Conservation (phyloP, 2,329 filamentous ascomycete genomes). For the Cryphonectria carpinicola region DNA sequence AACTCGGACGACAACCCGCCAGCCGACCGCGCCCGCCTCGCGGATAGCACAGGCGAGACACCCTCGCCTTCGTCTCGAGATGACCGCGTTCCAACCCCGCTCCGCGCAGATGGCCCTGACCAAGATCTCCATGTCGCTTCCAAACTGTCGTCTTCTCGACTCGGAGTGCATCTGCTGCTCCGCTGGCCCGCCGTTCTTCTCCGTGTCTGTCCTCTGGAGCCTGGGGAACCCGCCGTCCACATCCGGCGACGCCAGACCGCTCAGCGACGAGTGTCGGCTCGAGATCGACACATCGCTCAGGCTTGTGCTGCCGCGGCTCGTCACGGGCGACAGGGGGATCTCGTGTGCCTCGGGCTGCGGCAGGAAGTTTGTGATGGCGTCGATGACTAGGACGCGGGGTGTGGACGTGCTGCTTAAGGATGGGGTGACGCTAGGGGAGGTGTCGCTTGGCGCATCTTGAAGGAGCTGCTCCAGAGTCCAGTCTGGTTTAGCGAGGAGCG, state of each 20-base stretch:
- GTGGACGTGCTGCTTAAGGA: slow-evolving; percentile 36
- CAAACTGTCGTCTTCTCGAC: slow-evolving; percentile 60
- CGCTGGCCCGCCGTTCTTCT: slow-evolving; percentile 35
- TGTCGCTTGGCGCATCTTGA: slow-evolving; percentile 38
- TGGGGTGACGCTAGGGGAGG: slow-evolving; percentile 39
- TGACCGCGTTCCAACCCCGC: slow-evolving; percentile 73
- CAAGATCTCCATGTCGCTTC: slow-evolving; percentile 70
- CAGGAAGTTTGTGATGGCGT: slow-evolving; percentile 62
- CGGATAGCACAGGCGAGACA: slow-evolving; percentile 76
- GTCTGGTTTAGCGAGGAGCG: slow-evolving; percentile 54
- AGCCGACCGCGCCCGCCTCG: slow-evolving; percentile 72
- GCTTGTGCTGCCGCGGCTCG: slow-evolving; percentile 40
- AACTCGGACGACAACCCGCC: slow-evolving; percentile 68
- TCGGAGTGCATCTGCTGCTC: slow-evolving; percentile 60
- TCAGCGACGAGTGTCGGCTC: slow-evolving; percentile 28
- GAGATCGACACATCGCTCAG: slow-evolving; percentile 16
- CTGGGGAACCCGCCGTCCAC: slow-evolving; percentile 10
- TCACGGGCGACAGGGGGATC: slow-evolving; percentile 54
- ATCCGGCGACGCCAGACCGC: slow-evolving; percentile 17
- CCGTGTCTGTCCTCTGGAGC: slow-evolving; percentile 4
- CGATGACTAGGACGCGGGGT: slow-evolving; percentile 60
- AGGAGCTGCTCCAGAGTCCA: slow-evolving; percentile 54
- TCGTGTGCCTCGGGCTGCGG: slow-evolving; percentile 48
- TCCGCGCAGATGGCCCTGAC: slow-evolving; percentile 75
- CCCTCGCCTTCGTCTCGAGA: slow-evolving; percentile 68